Evolutionary conservation across 169 alveolate species (phyloP).

Genomic region (Plasmodium gonderi): DNA sequence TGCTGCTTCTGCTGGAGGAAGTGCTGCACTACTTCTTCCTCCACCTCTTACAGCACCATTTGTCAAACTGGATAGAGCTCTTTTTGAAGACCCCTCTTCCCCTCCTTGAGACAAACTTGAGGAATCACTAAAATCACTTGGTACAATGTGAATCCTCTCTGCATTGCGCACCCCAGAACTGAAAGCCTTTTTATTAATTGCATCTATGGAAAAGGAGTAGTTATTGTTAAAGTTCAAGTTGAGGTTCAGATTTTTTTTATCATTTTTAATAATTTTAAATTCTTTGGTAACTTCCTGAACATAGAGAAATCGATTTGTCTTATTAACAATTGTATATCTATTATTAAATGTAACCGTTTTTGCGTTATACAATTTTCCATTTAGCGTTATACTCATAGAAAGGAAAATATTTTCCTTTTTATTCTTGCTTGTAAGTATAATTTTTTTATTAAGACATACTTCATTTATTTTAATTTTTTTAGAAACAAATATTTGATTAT

Average conservation of each 20-base stretch:
- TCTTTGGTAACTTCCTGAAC: constrained; percentile 59
- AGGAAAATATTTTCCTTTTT: constrained; percentile 31
- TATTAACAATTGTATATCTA: constrained; percentile 52
- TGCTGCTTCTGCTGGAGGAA: neutral
- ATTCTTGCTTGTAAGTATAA: constrained; percentile 33
- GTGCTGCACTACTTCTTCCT: no score
- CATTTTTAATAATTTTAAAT: constrained; percentile 43
- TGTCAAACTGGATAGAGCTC: no score
- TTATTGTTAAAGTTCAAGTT: neutral
- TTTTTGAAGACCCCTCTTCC: no score
- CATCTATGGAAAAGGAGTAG: constrained; percentile 22
- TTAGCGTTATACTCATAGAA: constrained; percentile 38
- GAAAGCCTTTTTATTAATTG: neutral
- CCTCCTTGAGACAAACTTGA: neutral
- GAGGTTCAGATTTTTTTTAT: constrained; percentile 7
- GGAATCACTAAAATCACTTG: neutral
- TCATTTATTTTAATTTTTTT: constrained; percentile 41
- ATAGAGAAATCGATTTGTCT: constrained; percentile 16
- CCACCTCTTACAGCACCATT: neutral
- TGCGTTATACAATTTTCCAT: constrained; percentile 43
- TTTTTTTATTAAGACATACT: constrained; percentile 55
- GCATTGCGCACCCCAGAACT: neutral
- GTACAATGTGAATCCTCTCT: neutral
- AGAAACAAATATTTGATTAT: constrained; percentile 14
- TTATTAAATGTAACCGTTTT: constrained; percentile 35